These are phyloP conservation scores for Exophiala viscosa DNA, from an alignment of 2,329 filamentous ascomycete species.

Conservation along the genomic window DNA sequence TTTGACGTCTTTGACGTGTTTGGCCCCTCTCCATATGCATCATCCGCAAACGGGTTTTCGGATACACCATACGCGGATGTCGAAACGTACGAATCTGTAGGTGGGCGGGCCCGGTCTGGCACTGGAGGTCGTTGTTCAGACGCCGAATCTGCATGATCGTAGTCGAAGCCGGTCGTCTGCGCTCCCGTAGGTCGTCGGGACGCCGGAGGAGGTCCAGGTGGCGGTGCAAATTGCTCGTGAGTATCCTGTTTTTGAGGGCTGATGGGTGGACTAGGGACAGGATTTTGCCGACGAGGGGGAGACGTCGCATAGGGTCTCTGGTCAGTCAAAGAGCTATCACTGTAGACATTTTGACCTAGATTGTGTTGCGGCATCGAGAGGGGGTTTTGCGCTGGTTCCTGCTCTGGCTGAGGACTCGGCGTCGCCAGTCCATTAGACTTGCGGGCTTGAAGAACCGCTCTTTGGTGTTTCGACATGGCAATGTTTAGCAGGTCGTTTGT, in stretches of 20 bases:
- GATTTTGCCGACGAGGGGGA: conserved; percentile 16
- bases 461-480: conserved; percentile 78
- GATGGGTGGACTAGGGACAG: conserved; percentile 10
- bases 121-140: conserved; percentile 19
- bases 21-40: conserved; percentile 17
- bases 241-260: conserved; percentile 11
- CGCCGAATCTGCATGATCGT: conserved; percentile 16
- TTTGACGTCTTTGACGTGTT: conserved; percentile 6
- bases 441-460: conserved; percentile 63
- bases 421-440: conserved; percentile 31
- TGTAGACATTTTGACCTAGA: conserved; percentile 24
- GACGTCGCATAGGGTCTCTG: conserved; percentile 14
- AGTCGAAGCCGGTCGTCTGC: conserved; percentile 17
- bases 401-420: conserved; percentile 16
- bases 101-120: conserved; percentile 13
- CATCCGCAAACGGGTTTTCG: conserved; percentile 28
- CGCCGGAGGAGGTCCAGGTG: conserved; percentile 11
- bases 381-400: conserved; percentile 3
- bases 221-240: conserved; percentile 18
- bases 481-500: conserved; percentile 87
- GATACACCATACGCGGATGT: conserved; percentile 19
- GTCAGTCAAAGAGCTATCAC: background rate
- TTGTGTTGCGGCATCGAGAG: conserved; percentile 14
- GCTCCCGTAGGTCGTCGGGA: background rate
- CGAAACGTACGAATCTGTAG: conserved; percentile 16